phyloP scores from a whole-genome alignment of 306 rosid genomes.

The Fragaria ananassa region DNA sequence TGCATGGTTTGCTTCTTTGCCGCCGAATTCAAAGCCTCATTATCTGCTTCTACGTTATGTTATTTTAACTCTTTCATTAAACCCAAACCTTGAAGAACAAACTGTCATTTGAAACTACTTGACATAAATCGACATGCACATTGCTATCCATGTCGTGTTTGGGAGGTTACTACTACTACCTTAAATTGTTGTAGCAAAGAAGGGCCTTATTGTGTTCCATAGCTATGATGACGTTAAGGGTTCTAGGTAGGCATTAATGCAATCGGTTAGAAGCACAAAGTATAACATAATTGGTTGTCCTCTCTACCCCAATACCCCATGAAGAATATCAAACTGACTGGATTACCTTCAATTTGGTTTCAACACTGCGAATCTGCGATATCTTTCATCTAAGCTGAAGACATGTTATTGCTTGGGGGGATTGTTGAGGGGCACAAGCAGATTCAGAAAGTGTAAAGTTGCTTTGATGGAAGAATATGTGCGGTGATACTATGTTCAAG shows the following conservation, averaged over 20 bases:
- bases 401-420: conserved; percentile 4
- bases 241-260: background rate
- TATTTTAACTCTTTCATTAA: background rate
- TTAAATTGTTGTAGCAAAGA: background rate
- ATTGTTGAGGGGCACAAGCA: conserved; percentile 10
- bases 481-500: conserved; percentile 18
- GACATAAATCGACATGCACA: background rate
- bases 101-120: background rate
- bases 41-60: background rate
- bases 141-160: background rate
- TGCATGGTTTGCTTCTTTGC: background rate
- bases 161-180: background rate
- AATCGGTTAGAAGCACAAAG: background rate
- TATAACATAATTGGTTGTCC: background rate
- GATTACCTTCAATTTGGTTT: conserved; percentile 2
- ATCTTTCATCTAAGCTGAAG: conserved; percentile 6
- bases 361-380: background rate
- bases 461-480: background rate
- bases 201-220: background rate
- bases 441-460: conserved; percentile 11
- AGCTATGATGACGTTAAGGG: background rate
- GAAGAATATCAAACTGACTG: background rate
- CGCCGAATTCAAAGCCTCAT: background rate
- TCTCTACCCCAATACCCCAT: background rate
- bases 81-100: background rate